Conservation (phyloP, 108 stramenopile genomes). For the Fistulifera pelliculosa region DNA sequence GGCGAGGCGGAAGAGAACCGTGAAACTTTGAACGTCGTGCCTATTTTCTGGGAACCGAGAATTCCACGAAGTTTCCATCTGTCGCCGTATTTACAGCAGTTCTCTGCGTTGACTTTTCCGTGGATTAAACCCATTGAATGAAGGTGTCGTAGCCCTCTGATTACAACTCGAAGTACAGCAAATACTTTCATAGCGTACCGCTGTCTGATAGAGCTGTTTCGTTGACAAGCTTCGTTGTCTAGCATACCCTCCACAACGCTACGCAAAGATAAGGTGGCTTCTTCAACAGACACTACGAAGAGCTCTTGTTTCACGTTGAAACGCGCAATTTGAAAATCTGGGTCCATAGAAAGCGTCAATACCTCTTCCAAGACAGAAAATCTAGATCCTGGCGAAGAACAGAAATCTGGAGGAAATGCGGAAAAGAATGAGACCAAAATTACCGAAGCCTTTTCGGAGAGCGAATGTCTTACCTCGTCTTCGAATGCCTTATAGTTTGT, state of each 20-base stretch:
- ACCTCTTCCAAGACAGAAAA: slow-evolving; percentile 45
- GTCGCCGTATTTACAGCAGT: slow-evolving; percentile 59
- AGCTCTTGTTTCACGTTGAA: slow-evolving; percentile 15
- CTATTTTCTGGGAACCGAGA: slow-evolving; percentile 33
- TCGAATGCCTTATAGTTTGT: slow-evolving; percentile 23
- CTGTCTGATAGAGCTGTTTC: slow-evolving; percentile 26
- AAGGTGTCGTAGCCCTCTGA: slow-evolving; percentile 46
- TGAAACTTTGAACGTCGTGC: slow-evolving; percentile 27
- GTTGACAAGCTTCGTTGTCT: slow-evolving; percentile 37
- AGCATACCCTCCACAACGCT: slow-evolving; percentile 59
- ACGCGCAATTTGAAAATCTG: slow-evolving; percentile 20
- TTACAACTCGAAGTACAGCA: slow-evolving; percentile 45
- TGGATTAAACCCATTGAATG: slow-evolving; percentile 62
- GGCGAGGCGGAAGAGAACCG: slow-evolving; percentile 42
- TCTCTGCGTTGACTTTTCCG: slow-evolving; percentile 42
- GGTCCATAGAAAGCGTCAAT: slow-evolving; percentile 23
- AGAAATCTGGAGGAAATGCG: slow-evolving; percentile 10
- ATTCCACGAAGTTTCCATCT: slow-evolving; percentile 62
- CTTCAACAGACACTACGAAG: slow-evolving; percentile 47
- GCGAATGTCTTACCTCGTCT: slow-evolving; percentile 21
- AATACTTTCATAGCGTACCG: slow-evolving; percentile 53
- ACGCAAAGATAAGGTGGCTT: slow-evolving; percentile 40
- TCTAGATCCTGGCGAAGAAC: slow-evolving; percentile 22
- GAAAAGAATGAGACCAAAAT: neutral
- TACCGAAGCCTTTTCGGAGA: too few species aligned